Evolutionary conservation across 257 asterid genomes (phyloP), one percentile per base, ranked within the genome.

Genomic region (Solanum arcanum): DNA sequence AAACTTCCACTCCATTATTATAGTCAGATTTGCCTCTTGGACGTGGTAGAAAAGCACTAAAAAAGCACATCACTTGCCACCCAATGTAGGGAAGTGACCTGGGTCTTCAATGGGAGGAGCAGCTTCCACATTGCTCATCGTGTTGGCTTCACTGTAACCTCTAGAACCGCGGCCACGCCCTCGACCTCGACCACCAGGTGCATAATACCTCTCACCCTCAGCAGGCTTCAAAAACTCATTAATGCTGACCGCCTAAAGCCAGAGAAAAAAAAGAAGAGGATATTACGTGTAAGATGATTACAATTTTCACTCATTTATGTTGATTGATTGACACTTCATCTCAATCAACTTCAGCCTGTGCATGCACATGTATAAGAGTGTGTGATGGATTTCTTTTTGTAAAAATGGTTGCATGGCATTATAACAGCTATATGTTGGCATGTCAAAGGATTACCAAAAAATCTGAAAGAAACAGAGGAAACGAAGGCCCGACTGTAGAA

Each of bases 211-310:
- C 91, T 93, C 96, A 0, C 98, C 99, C 59, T 96, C 97, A 70
- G 94, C 94, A n/a, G 99, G 97, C 93, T 94, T 96, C 93, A 96
- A 86, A 90, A 96, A 96, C 88, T 95, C 98, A 23, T 93, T 95
- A 88, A 96, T 96, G 94, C 97, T 95, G 88, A 96, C 94, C 59
- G 96, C 92, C 99, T 96, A 88, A 29, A 87, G 70, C 35, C 70
- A 85, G 16, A 35, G 31, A 41, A 89, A 12, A 16, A 62, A 69
- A 70, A 25, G 6, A 6, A 33, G 25, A 56, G 35, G 85, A 5
- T 25, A 88, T 81, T 13, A 44, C 72, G 3, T 14, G 62, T 37
- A 37, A 20, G 27, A 25, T 41, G 42, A 4, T 16, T 25, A 49
- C 86, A 41, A 7, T n/a, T 37, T 74, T 0, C 18, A 18, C 69